A percentile compares a stretch with the other conserved stretches of the same genome.
Evolutionary conservation across 495 filamentous ascomycete species (phyloP).

Genomic region (Hypoxylon perforatum): DNA sequence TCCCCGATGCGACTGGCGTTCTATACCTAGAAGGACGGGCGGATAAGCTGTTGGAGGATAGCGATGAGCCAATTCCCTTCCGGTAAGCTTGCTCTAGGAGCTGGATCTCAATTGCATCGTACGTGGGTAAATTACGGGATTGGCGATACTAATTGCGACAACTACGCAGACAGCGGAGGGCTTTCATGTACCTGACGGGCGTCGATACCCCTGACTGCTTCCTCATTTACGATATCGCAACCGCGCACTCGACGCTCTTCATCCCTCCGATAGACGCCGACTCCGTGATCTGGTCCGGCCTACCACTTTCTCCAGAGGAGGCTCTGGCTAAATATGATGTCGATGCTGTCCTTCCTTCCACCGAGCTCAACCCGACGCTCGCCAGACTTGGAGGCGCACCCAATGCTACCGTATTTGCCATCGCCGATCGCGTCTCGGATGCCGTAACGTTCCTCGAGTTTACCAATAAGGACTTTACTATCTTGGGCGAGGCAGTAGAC

Average conservation of each 20-base stretch:
- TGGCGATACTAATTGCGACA: conserved; percentile 26
- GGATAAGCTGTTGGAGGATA: conserved; percentile 82
- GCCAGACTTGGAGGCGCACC: conserved; percentile 55
- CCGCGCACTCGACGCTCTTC: conserved; percentile 82
- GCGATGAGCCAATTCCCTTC: conserved; percentile 80
- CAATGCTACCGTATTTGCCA: conserved; percentile 71
- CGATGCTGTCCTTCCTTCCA: conserved; percentile 76
- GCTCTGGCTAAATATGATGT: conserved; percentile 83
- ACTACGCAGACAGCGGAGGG: conserved; percentile 78
- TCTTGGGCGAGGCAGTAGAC: conserved; percentile 81
- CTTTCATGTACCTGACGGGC: conserved; percentile 95
- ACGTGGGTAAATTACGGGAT: background rate
- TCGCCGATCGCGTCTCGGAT: conserved; percentile 75
- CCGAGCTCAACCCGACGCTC: conserved; percentile 75
- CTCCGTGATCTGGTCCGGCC: conserved; percentile 94
- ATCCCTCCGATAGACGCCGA: conserved; percentile 91
- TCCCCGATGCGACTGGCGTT: conserved; percentile 68
- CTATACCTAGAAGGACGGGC: conserved; percentile 91
- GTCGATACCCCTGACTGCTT: conserved; percentile 84
- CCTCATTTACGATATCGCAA: conserved; percentile 80
- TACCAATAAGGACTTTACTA: conserved; percentile 66
- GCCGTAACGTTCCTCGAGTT: conserved; percentile 72
- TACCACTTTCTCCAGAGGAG: conserved; percentile 81
- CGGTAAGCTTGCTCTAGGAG: conserved; percentile 61
- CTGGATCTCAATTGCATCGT: background rate